A percentile compares a stretch with the other conserved stretches of the same genome.
These are phyloP conservation scores for Kwoniella bestiolae DNA, from an alignment of 768 basidiomycete species.

Conservation along the genomic window DNA sequence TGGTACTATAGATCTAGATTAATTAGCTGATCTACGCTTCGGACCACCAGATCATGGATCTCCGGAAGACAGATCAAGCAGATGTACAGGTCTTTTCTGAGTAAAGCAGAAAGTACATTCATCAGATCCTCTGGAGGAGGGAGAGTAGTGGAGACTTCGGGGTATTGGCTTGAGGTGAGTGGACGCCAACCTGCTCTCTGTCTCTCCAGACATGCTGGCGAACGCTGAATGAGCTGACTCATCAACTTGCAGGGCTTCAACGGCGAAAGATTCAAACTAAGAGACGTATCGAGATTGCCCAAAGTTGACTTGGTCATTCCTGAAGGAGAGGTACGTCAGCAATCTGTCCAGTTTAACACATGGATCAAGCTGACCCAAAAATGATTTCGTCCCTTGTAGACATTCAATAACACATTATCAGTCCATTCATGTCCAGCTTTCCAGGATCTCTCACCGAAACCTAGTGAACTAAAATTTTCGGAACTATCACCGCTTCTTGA, in stretches of 20 bases:
- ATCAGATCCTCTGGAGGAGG: conserved; percentile 40
- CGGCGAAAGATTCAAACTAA: conserved; percentile 36
- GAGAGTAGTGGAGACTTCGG: conserved; percentile 41
- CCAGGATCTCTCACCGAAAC: conserved; percentile 27
- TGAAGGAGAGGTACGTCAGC: conserved; percentile 34
- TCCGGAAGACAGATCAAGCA: conserved; percentile 34
- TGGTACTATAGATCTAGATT: not conserved
- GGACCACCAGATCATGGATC: conserved; percentile 37
- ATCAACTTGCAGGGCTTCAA: conserved; percentile 35
- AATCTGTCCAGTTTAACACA: not conserved
- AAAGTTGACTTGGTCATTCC: conserved; percentile 39
- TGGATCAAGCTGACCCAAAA: not conserved
- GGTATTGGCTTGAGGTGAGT: conserved; percentile 50
- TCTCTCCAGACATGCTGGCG: too few species aligned
- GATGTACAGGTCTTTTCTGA: conserved; percentile 29
- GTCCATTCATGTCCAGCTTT: conserved; percentile 51
- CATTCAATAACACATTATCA: conserved; percentile 49
- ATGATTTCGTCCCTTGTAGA: conserved; percentile 19
- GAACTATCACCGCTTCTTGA: conserved; percentile 27
- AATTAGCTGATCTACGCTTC: not conserved
- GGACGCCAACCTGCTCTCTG: not conserved
- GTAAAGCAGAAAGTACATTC: conserved; percentile 29
- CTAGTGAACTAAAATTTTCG: conserved; percentile 21
- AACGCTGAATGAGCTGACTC: not conserved
- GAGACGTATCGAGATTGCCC: conserved; percentile 17